These are phyloP conservation scores for Aspergillus cristatus DNA, from an alignment of 495 filamentous ascomycete genomes.

Conservation along the genomic window DNA sequence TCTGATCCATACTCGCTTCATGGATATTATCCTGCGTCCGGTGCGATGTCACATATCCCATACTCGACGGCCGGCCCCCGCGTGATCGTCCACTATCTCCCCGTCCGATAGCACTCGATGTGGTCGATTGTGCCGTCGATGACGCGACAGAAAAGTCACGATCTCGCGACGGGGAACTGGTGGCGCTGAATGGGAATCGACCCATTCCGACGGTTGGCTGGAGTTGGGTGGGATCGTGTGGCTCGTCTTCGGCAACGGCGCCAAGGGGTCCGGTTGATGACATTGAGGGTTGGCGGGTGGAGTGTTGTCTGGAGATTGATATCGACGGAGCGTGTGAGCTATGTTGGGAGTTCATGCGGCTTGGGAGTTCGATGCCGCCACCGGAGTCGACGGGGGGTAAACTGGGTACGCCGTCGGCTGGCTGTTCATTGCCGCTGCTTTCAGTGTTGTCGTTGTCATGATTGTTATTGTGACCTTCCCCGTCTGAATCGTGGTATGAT, in stretches of 20 bases:
- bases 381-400: constrained; percentile 49
- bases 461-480: constrained; percentile 17
- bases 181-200: constrained; percentile 51
- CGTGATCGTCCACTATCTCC: constrained; percentile 22
- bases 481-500: constrained; percentile 40
- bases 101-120: constrained; percentile 29
- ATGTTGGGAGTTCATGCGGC: constrained; percentile 51
- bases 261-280: no score
- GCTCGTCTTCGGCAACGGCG: constrained; percentile 16
- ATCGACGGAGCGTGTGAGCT: constrained; percentile 35
- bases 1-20: constrained; percentile 48
- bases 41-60: constrained; percentile 68
- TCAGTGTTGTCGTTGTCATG: constrained; percentile 38
- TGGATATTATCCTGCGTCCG: constrained; percentile 49
- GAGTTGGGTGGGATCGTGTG: constrained; percentile 13
- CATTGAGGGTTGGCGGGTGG: constrained; percentile 40
- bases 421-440: no score
- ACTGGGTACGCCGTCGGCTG: no score
- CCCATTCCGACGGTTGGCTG: constrained; percentile 29
- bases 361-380: constrained; percentile 55
- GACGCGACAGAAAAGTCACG: constrained; percentile 31
- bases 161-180: constrained; percentile 42
- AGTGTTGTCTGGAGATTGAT: constrained; percentile 52
- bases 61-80: constrained; percentile 53
- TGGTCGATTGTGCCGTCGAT: constrained; percentile 38